Evolutionary conservation across 768 basidiomycete genomes (phyloP).

Genomic region (Infundibulicybe gibba): DNA sequence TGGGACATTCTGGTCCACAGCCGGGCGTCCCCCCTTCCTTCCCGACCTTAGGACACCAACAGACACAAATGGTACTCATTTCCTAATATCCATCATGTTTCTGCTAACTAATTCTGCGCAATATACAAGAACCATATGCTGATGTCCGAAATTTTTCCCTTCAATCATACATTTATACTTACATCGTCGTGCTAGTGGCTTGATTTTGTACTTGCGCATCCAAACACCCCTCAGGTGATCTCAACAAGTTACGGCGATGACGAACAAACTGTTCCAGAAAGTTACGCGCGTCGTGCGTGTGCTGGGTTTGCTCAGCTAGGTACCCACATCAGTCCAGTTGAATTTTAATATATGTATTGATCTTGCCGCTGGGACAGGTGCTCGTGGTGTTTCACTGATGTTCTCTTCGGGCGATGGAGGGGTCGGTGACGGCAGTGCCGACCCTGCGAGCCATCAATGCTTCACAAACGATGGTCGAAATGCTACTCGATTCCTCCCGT

Average conservation of each 20-base stretch:
- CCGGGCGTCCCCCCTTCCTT: constrained; percentile 56
- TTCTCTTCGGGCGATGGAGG: constrained; percentile 57
- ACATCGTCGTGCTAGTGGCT: constrained; percentile 40
- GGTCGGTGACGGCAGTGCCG: constrained; percentile 45
- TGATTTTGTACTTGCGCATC: constrained; percentile 44
- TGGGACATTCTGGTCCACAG: constrained; percentile 58
- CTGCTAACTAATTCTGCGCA: constrained; percentile 4
- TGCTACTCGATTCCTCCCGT: constrained; percentile 35
- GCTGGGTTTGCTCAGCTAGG: constrained; percentile 47
- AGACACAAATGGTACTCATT: constrained; percentile 33
- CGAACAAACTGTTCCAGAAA: constrained; percentile 52
- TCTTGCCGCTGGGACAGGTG: constrained; percentile 27
- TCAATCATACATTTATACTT: too few species aligned
- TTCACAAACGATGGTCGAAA: constrained; percentile 46
- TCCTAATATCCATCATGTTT: constrained; percentile 1
- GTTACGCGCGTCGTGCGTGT: constrained; percentile 45
- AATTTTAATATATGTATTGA: neutral
- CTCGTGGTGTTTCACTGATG: constrained; percentile 49
- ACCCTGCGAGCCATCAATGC: constrained; percentile 42
- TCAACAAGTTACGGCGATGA: constrained; percentile 68
- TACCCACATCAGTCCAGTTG: constrained; percentile 10
- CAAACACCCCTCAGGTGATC: constrained; percentile 49
- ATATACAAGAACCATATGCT: constrained; percentile 23
- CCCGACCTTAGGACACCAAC: constrained; percentile 36
- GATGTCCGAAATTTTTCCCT: constrained; percentile 3